Conservation (phyloP, 208 protist genomes). For the Porcisia deanei region DNA sequence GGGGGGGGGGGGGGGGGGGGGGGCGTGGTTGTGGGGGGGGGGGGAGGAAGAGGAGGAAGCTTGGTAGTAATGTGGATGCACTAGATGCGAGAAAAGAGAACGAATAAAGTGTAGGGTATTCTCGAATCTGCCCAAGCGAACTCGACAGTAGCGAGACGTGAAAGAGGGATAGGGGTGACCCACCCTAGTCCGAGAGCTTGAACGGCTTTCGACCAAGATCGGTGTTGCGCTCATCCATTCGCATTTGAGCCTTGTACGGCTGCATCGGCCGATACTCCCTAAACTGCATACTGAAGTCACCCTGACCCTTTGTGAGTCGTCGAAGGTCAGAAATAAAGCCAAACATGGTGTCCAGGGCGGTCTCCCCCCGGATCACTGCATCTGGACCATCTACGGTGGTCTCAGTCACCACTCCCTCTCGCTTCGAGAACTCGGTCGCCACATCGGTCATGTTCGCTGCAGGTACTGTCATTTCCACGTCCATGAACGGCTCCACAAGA, state of each 20-base stretch:
- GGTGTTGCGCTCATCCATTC: slow-evolving; percentile 92
- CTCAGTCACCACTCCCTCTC: slow-evolving; percentile 90
- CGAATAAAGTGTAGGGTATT: background rate
- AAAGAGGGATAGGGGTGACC: background rate
- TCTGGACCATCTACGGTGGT: slow-evolving; percentile 80
- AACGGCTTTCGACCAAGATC: slow-evolving; percentile 75
- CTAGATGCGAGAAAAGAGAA: background rate
- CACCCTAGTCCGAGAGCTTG: slow-evolving; percentile 55
- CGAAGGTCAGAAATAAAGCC: slow-evolving; percentile 93
- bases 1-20: no score
- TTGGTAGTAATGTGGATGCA: background rate
- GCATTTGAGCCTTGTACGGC: slow-evolving; percentile 84
- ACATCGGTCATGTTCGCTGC: slow-evolving; percentile 88
- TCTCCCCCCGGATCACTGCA: slow-evolving; percentile 88
- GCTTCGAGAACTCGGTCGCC: slow-evolving; percentile 82
- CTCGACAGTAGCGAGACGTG: background rate
- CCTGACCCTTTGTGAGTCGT: slow-evolving; percentile 90
- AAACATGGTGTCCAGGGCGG: slow-evolving; percentile 93
- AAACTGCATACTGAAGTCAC: slow-evolving; percentile 94
- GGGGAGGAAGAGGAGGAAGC: background rate
- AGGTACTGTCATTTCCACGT: slow-evolving; percentile 92
- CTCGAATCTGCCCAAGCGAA: background rate
- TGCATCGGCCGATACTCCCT: slow-evolving; percentile 92
- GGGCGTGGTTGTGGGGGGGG: no score
- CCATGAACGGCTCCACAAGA: slow-evolving; percentile 98